Percentiles rank a stretch among this genome's conserved stretches.
phyloP scores from a whole-genome alignment of 1,139 yeast species.

The Saccharomycopsis crataegensis region DNA sequence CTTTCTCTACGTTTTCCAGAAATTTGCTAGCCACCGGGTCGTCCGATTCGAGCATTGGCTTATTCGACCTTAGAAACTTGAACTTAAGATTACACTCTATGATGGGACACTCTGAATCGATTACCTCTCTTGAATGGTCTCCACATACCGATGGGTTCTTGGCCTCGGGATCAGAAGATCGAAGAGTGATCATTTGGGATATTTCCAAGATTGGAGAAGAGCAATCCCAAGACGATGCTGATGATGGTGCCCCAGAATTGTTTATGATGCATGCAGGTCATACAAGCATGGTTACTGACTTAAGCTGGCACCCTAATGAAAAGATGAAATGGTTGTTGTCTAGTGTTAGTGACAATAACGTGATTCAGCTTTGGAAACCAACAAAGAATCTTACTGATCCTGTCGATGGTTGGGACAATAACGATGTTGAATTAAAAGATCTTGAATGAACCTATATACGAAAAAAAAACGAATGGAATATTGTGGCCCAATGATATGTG shows the following conservation, averaged over 20 bases:
- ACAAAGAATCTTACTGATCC: conserved; percentile 42
- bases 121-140: conserved; percentile 64
- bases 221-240: conserved; percentile 70
- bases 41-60: conserved; percentile 54
- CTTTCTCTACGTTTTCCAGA: conserved; percentile 56
- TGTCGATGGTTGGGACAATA: conserved; percentile 28
- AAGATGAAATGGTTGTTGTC: conserved; percentile 68
- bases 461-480: not conserved
- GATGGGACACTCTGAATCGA: conserved; percentile 70
- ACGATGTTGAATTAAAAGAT: conserved; percentile 22
- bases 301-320: conserved; percentile 51
- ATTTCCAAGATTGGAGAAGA: conserved; percentile 66
- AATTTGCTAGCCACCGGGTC: conserved; percentile 63
- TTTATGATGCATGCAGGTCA: conserved; percentile 88
- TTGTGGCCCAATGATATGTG: no score
- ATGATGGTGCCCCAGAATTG: conserved; percentile 76
- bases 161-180: conserved; percentile 68
- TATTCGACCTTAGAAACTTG: conserved; percentile 52
- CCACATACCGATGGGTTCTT: conserved; percentile 64
- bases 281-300: conserved; percentile 66
- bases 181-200: conserved; percentile 72
- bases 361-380: conserved; percentile 71
- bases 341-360: conserved; percentile 69
- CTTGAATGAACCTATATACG: conserved; percentile 1
- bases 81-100: conserved; percentile 49